phyloP scores from a whole-genome alignment of 1,284 basidiomycete species.

The Coniophora puteana region DNA sequence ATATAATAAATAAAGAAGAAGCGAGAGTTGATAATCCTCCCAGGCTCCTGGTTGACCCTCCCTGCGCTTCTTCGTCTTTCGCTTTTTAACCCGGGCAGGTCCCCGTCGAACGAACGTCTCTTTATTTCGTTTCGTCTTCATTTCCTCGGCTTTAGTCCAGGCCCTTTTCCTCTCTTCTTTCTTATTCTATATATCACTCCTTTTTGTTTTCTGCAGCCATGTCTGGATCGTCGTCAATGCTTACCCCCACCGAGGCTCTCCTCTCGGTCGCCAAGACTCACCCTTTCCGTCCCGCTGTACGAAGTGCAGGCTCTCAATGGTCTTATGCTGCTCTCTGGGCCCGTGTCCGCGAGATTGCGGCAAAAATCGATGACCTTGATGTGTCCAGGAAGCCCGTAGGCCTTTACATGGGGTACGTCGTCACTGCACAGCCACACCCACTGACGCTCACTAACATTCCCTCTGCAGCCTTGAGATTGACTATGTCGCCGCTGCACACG shows the following conservation, averaged over 20 bases:
- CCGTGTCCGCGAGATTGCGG: constrained; percentile 19
- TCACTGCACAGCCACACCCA: neutral
- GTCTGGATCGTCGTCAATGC: constrained; percentile 10
- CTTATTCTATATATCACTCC: neutral
- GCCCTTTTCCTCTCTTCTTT: constrained; percentile 5
- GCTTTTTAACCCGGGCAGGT: constrained; percentile 16
- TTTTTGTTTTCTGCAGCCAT: constrained; percentile 11
- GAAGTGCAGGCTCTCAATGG: constrained; percentile 15
- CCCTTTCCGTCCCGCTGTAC: constrained; percentile 18
- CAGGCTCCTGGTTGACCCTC: constrained; percentile 21
- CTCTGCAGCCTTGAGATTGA: constrained; percentile 20
- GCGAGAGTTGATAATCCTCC: too few relatives aligned
- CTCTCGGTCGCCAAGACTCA: constrained; percentile 23
- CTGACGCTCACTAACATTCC: neutral
- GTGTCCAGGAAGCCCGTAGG: constrained; percentile 14
- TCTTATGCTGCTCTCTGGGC: constrained; percentile 25
- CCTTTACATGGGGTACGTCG: constrained; percentile 21
- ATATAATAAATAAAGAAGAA: too few relatives aligned
- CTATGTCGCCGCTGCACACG: constrained; percentile 23
- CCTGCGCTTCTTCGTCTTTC: constrained; percentile 4
- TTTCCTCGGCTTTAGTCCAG: constrained; percentile 3
- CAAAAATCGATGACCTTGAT: constrained; percentile 15
- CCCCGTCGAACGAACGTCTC: constrained; percentile 6
- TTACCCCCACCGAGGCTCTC: constrained; percentile 24
- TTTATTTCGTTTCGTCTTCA: neutral